These are phyloP conservation scores for Cyberlindnera amylophila DNA, from an alignment of 805 yeast genomes.

Conservation along the genomic window DNA sequence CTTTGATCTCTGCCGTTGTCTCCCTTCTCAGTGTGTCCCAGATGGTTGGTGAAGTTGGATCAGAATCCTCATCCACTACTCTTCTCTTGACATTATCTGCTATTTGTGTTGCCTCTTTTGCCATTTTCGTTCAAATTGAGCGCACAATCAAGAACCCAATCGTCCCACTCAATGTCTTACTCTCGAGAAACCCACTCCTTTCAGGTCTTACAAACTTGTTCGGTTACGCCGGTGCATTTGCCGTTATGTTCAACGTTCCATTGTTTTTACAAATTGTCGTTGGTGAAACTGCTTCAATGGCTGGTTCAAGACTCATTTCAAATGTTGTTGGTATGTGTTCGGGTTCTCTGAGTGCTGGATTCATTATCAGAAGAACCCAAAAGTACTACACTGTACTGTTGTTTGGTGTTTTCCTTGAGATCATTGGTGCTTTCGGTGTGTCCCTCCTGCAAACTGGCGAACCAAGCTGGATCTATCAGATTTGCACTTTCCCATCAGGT, in stretches of 20 bases:
- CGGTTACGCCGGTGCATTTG: constrained; percentile 21
- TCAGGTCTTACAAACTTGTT: constrained; percentile 8
- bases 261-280: constrained; percentile 39
- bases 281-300: constrained; percentile 37
- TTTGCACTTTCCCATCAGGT: constrained; percentile 35
- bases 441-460: background rate
- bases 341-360: constrained; percentile 39
- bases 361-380: constrained; percentile 32
- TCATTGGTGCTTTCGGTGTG: constrained; percentile 27
- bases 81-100: background rate
- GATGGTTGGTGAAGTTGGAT: constrained; percentile 3
- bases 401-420: constrained; percentile 34
- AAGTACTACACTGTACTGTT: constrained; percentile 29
- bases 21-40: constrained; percentile 3
- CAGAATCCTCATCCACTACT: background rate
- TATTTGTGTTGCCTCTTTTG: constrained; percentile 2
- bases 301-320: constrained; percentile 42
- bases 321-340: constrained; percentile 37
- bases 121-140: constrained; percentile 2
- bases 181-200: constrained; percentile 7
- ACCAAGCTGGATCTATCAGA: constrained; percentile 12
- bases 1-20: constrained; percentile 4
- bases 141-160: constrained; percentile 6
- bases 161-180: constrained; percentile 3
- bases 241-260: constrained; percentile 40